phyloP scores from a whole-genome alignment of 2,329 filamentous ascomycete genomes.

The Colletotrichum abscissum region DNA sequence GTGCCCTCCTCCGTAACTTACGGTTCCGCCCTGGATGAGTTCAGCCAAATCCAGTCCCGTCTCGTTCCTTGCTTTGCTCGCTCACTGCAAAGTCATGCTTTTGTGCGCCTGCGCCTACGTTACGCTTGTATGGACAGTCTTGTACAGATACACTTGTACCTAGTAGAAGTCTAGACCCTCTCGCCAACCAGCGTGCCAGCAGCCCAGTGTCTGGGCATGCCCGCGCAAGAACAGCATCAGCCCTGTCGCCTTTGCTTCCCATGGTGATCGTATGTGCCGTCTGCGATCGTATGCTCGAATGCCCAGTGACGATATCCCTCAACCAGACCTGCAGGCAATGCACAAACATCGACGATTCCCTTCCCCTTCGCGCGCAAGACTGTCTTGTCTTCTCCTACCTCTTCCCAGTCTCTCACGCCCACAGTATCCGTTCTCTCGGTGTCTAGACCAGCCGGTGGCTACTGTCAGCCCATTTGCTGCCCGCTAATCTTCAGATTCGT shows the following conservation, averaged over 20 bases:
- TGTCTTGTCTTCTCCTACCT: conserved; percentile 18
- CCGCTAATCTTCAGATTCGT: neutral
- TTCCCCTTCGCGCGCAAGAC: neutral
- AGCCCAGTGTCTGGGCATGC: too few relatives aligned
- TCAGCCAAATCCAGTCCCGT: neutral
- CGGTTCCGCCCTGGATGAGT: neutral
- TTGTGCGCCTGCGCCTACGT: neutral
- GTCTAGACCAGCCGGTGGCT: conserved; percentile 20
- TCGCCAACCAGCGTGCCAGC: too few relatives aligned
- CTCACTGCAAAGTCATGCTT: neutral
- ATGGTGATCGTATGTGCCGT: conserved; percentile 26
- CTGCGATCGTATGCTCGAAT: neutral
- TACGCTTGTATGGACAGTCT: neutral
- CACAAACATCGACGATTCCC: conserved; percentile 1
- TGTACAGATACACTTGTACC: too few relatives aligned
- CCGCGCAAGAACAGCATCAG: neutral
- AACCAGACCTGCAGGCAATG: neutral
- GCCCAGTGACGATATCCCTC: conserved; percentile 3
- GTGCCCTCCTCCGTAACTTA: conserved; percentile 27
- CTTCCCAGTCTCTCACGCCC: conserved; percentile 26
- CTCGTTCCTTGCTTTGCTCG: neutral
- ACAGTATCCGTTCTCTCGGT: conserved; percentile 19
- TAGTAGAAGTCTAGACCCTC: neutral
- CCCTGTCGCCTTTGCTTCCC: conserved; percentile 7
- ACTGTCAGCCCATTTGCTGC: conserved; percentile 11